A percentile compares a stretch with the other conserved stretches of the same genome.
Evolutionary conservation across 352 stramenopile genomes (phyloP).

Genomic region (Bremia lactucae): DNA sequence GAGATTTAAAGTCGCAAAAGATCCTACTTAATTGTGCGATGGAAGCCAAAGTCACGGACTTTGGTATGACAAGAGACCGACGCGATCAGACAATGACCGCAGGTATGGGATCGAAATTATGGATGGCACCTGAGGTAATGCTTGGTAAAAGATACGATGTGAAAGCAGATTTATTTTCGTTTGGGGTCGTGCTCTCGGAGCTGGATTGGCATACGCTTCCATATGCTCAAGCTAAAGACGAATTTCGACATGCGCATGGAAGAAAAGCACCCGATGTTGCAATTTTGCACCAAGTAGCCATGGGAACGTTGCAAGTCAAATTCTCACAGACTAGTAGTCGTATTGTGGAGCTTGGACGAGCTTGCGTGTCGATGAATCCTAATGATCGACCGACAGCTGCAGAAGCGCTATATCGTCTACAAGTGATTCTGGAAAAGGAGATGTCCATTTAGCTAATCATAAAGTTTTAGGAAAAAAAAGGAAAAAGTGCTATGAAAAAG

Average conservation of each 20-base stretch:
- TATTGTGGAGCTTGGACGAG: slow-evolving; percentile 15
- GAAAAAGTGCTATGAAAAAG: too few species aligned
- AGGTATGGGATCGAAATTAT: slow-evolving; percentile 25
- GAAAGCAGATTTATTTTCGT: slow-evolving; percentile 33
- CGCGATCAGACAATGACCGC: slow-evolving; percentile 22
- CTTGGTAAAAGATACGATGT: slow-evolving; percentile 20
- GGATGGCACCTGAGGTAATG: slow-evolving; percentile 62
- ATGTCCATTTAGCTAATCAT: neutral
- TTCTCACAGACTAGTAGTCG: slow-evolving; percentile 10
- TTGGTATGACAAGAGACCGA: slow-evolving; percentile 21
- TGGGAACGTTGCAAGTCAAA: slow-evolving; percentile 20
- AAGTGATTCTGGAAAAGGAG: slow-evolving; percentile 4
- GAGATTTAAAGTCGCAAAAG: slow-evolving; percentile 21
- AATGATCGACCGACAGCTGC: slow-evolving; percentile 21
- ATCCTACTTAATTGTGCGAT: slow-evolving; percentile 19
- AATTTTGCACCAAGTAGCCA: slow-evolving; percentile 27
- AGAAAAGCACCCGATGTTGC: slow-evolving; percentile 16
- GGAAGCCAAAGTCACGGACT: slow-evolving; percentile 23
- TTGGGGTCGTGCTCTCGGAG: slow-evolving; percentile 26
- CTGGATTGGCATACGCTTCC: slow-evolving; percentile 19
- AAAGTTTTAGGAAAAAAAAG: neutral
- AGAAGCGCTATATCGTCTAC: slow-evolving; percentile 26
- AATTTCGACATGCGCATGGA: slow-evolving; percentile 6
- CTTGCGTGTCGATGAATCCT: slow-evolving; percentile 22
- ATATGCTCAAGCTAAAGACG: slow-evolving; percentile 18